A percentile compares a stretch with the other conserved stretches of the same genome.
These are phyloP conservation scores for Oidiodendron maius DNA, from an alignment of 495 filamentous ascomycete species.

Conservation along the genomic window DNA sequence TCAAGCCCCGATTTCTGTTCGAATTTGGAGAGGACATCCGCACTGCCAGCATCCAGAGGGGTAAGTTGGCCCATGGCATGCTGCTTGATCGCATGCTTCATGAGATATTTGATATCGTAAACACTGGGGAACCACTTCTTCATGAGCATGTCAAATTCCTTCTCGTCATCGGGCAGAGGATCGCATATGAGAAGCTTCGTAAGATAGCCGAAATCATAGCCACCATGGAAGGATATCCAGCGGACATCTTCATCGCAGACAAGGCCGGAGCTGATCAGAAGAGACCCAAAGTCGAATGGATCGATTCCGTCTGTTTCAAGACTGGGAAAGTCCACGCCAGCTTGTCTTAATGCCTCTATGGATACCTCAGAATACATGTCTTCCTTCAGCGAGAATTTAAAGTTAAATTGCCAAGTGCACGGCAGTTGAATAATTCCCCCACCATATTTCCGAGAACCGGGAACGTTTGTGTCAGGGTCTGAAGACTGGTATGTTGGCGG, in stretches of 20 bases:
- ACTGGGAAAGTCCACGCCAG: conserved; percentile 79
- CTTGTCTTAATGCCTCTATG: conserved; percentile 77
- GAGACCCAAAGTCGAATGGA: conserved; percentile 76
- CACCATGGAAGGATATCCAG: conserved; percentile 98
- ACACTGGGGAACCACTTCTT: conserved; percentile 87
- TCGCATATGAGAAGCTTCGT: conserved; percentile 84
- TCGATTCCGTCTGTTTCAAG: conserved; percentile 89
- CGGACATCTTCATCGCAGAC: conserved; percentile 82
- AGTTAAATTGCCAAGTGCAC: conserved; percentile 98
- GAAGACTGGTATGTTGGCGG: conserved; percentile 44
- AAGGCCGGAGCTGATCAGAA: conserved; percentile 85
- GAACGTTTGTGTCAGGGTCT: conserved; percentile 45
- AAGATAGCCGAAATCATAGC: conserved; percentile 96
- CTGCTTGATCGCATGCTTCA: conserved; percentile 60
- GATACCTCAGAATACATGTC: conserved; percentile 97
- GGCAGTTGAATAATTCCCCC: conserved; percentile 61
- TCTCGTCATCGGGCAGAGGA: conserved; percentile 78
- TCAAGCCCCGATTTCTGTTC: conserved; percentile 85
- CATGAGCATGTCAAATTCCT: conserved; percentile 76
- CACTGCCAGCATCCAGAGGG: conserved; percentile 54
- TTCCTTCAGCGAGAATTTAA: conserved; percentile 85
- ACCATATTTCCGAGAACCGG: conserved; percentile 33
- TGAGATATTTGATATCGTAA: conserved; percentile 95
- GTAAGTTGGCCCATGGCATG: conserved; percentile 63
- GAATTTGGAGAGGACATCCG: conserved; percentile 68